Evolutionary conservation across 495 filamentous ascomycete species (phyloP).

Genomic region (Penicillium mononematosum): DNA sequence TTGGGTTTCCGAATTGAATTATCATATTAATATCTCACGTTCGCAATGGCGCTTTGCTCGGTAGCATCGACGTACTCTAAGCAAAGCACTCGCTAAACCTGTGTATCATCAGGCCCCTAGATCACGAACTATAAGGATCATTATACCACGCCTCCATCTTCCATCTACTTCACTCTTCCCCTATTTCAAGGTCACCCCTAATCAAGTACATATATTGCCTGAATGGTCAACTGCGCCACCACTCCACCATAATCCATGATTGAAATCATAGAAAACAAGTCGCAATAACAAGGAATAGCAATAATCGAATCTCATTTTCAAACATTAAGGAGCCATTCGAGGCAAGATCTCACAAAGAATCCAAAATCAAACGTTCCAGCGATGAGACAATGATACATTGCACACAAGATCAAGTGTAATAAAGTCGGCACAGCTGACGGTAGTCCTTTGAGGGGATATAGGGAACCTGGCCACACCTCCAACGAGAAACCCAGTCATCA

Average conservation of each 20-base stretch:
- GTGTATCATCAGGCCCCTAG: background rate
- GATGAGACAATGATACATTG: background rate
- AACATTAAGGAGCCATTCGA: background rate
- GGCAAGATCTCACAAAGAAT: background rate
- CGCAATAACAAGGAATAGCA: background rate
- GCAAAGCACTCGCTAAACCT: background rate
- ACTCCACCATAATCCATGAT: too few relatives aligned
- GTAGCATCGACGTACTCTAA: background rate
- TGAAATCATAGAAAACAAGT: background rate
- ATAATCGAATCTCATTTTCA: background rate
- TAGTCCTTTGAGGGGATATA: background rate
- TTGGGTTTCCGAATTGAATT: constrained; percentile 1
- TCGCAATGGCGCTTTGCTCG: background rate
- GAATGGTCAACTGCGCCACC: too few relatives aligned
- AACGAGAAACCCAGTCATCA: background rate
- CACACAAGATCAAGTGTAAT: background rate
- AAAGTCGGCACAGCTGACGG: background rate
- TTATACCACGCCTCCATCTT: background rate
- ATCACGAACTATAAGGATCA: background rate
- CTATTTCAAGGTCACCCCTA: background rate
- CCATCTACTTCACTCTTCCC: background rate
- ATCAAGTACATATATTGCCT: too few relatives aligned
- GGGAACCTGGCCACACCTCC: background rate
- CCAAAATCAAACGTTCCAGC: background rate
- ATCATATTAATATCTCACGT: background rate